Conservation (phyloP, 768 basidiomycete genomes). For the Coprinopsis cinerea region DNA sequence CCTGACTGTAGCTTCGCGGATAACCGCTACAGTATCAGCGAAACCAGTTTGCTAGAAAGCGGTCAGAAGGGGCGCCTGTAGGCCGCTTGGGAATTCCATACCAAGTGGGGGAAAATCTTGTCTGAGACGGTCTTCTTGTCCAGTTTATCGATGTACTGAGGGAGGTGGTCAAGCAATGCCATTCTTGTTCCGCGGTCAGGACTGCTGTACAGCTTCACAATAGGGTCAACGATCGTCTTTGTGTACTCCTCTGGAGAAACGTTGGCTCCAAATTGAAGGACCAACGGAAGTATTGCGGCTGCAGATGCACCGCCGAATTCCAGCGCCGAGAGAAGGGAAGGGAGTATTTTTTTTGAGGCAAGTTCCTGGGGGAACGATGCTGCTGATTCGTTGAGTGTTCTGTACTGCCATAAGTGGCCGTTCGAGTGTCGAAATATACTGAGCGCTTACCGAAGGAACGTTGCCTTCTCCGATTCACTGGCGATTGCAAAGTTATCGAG, state of each 20-base stretch:
- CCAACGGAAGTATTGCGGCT: constrained; percentile 73
- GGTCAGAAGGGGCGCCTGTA: no score
- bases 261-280: constrained; percentile 72
- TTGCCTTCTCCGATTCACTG: constrained; percentile 73
- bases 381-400: constrained; percentile 73
- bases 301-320: constrained; percentile 78
- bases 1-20: constrained; percentile 91
- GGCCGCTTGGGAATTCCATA: no score
- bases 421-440: not conserved
- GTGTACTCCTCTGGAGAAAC: constrained; percentile 67
- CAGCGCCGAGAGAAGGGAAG: constrained; percentile 72
- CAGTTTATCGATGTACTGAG: constrained; percentile 80
- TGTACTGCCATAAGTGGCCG: constrained; percentile 19
- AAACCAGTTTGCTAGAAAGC: constrained; percentile 86
- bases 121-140: constrained; percentile 82
- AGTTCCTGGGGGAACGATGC: constrained; percentile 84
- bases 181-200: constrained; percentile 93
- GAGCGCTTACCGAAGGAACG: constrained; percentile 53
- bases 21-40: constrained; percentile 87
- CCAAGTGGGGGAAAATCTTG: constrained; percentile 90
- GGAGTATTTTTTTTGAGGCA: constrained; percentile 78
- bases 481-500: constrained; percentile 81
- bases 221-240: constrained; percentile 62
- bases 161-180: constrained; percentile 83
- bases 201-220: constrained; percentile 80